Evolutionary conservation across 164 flowering plant species (phyloP), one percentile per base, ranked within the genome.

Genomic region (Kalanchoe fedtschenkoi): DNA sequence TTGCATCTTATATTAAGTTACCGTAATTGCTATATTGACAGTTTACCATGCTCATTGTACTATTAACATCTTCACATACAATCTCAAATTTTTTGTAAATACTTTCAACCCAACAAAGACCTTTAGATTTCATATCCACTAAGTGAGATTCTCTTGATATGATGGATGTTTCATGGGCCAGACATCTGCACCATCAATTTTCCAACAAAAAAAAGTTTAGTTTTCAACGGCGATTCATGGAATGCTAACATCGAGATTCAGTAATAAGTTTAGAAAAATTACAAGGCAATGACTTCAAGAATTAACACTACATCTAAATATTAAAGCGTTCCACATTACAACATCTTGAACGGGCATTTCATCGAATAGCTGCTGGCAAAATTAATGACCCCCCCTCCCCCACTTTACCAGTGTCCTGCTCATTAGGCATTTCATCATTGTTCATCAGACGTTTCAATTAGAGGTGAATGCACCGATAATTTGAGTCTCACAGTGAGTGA

Each of bases 311-410:
- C 7, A 44, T 19, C 51, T 3, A 32, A 77, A 47, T 57, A 92
- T 81, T 69, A 89, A 55, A 1, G 88, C 89, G 39, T 92, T 92
- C 96, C 91, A 92, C 6, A 83, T 61, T 0, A 90, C 87, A 13
- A 85, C 66, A 74, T 89, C 96, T 69, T 80, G 75, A 1, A 6
- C 24, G 2, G 60, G 19, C 89, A 89, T 85, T 82, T 83, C 96
- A 55, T 89, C n/a, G n/a, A n/a, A n/a, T n/a, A n/a, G n/a, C n/a
- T n/a, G n/a, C n/a, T n/a, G n/a, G n/a, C n/a, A n/a, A n/a, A n/a
- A n/a, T n/a, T n/a, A n/a, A n/a, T n/a, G n/a, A n/a, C n/a, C n/a
- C n/a, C n/a, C n/a, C n/a, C n/a, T n/a, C n/a, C n/a, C n/a, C n/a
- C n/a, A n/a, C n/a, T n/a, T n/a, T n/a, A n/a, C n/a, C n/a, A n/a